Conservation (phyloP, 345 rosid species). For the Passiflora organensis region DNA sequence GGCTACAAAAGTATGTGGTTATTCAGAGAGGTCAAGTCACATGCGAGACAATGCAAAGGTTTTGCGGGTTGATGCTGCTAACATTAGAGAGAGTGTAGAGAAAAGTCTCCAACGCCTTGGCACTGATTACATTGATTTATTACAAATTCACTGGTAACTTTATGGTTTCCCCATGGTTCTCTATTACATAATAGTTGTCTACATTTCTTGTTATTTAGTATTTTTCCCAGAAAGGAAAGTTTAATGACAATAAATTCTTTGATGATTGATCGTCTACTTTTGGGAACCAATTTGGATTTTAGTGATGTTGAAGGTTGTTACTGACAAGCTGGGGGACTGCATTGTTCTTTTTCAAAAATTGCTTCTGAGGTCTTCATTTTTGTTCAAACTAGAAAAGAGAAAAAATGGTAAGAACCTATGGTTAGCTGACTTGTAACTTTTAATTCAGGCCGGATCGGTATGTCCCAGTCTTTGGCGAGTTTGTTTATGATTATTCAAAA, state of each 20-base stretch:
- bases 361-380: neutral
- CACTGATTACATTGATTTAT: conserved; percentile 83
- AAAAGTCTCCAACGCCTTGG: conserved; percentile 86
- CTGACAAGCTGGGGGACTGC: no score
- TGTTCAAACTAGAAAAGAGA: neutral
- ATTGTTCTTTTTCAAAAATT: no score
- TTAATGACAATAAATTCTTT: no score
- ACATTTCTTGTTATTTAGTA: neutral
- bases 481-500: conserved; percentile 51
- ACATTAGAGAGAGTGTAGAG: conserved; percentile 90
- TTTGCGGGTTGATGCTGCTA: conserved; percentile 76
- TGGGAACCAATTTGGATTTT: no score
- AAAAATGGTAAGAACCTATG: neutral
- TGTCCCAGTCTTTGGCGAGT: conserved; percentile 80
- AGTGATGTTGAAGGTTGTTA: no score
- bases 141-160: conserved; percentile 90
- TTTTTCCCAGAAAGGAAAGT: neutral
- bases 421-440: neutral
- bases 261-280: no score
- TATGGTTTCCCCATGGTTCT: neutral
- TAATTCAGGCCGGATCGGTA: conserved; percentile 92
- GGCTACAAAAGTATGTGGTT: conserved; percentile 92
- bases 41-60: conserved; percentile 57
- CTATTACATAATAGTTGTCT: neutral
- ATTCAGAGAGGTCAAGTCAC: conserved; percentile 53